Conservation (phyloP, 2,329 filamentous ascomycete genomes). For the Coniochaeta sp. region DNA sequence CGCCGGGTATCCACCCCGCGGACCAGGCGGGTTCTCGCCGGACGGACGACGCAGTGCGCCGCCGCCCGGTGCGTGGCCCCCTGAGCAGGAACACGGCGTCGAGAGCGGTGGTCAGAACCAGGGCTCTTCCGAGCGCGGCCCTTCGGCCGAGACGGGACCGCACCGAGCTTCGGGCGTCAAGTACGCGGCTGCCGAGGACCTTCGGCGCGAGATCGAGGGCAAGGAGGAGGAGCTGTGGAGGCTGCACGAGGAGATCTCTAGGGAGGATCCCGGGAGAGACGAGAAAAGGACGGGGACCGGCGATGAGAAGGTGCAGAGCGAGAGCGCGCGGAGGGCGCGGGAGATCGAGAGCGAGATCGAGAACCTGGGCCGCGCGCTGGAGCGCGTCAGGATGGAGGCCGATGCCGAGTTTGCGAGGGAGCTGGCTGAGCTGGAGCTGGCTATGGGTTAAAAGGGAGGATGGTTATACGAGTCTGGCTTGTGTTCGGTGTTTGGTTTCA, state of each 20-base stretch:
- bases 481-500: neutral
- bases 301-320: constrained; percentile 8
- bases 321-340: constrained; percentile 13
- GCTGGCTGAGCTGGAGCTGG: constrained; percentile 23
- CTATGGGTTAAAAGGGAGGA: neutral
- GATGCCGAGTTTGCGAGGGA: constrained; percentile 40
- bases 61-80: constrained; percentile 27
- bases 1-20: neutral
- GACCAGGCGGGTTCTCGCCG: neutral
- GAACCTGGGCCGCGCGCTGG: constrained; percentile 28
- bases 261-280: constrained; percentile 8
- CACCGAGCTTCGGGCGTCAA: constrained; percentile 19
- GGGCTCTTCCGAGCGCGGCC: too few species aligned
- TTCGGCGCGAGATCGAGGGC: constrained; percentile 24
- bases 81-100: constrained; percentile 14
- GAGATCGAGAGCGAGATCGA: constrained; percentile 29
- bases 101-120: neutral
- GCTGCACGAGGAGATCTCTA: constrained; percentile 15
- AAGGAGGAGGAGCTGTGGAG: constrained; percentile 20
- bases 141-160: constrained; percentile 4
- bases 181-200: constrained; percentile 25
- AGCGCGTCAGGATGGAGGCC: constrained; percentile 32
- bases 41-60: constrained; percentile 1
- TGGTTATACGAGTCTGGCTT: neutral
- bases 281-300: neutral